Conservation (phyloP, 2,329 filamentous ascomycete genomes). For the Xylariaceae sp. region DNA sequence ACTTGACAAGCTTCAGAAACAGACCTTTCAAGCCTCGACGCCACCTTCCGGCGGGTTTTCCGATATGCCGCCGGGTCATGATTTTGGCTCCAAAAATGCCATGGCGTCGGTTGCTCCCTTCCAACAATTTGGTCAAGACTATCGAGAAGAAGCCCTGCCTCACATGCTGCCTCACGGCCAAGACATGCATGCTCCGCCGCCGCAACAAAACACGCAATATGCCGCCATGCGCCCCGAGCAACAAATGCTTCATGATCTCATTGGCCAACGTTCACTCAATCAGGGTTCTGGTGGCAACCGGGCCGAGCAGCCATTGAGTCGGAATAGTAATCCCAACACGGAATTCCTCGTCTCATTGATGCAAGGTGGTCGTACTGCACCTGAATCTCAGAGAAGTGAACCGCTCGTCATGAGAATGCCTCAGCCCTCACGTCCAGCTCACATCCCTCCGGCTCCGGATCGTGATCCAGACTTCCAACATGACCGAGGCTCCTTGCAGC, state of each 20-base stretch:
- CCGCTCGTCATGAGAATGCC: conserved; percentile 49
- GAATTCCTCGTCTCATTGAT: conserved; percentile 84
- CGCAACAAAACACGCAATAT: conserved; percentile 43
- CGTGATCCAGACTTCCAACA: conserved; percentile 45
- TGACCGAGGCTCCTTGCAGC: conserved; percentile 35
- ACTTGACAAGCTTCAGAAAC: conserved; percentile 70
- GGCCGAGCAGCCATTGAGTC: conserved; percentile 38
- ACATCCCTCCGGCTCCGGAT: conserved; percentile 43
- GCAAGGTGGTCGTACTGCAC: conserved; percentile 49
- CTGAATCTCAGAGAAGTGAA: conserved; percentile 48
- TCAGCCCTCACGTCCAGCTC: conserved; percentile 47
- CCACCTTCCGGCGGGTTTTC: conserved; percentile 38
- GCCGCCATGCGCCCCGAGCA: conserved; percentile 48
- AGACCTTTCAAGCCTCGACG: conserved; percentile 39
- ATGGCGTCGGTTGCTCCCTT: conserved; percentile 46
- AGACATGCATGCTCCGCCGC: conserved; percentile 49
- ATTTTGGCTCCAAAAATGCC: conserved; percentile 34
- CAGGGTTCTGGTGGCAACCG: conserved; percentile 47
- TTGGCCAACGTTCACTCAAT: conserved; percentile 53
- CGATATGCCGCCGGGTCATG: conserved; percentile 29
- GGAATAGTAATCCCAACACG: conserved; percentile 59
- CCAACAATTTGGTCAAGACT: conserved; percentile 43
- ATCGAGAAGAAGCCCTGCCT: conserved; percentile 41
- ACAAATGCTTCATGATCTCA: conserved; percentile 55
- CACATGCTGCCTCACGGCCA: conserved; percentile 42